phyloP scores from a whole-genome alignment of 805 yeast species.

The Candida odintsovae region DNA sequence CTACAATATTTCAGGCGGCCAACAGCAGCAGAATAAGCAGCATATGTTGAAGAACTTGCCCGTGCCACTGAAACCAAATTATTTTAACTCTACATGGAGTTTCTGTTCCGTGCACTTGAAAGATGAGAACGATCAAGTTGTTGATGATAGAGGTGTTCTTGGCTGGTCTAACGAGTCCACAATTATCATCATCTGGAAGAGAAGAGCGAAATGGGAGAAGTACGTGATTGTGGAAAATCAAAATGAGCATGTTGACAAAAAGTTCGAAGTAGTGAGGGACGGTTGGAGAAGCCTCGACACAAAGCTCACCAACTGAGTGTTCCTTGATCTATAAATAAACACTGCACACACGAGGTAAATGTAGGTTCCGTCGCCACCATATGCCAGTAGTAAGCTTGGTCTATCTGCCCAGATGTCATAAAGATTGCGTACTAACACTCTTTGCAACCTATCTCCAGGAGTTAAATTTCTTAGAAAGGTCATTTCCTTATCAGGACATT shows the following conservation, averaged over 20 bases:
- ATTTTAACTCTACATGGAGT: slow-evolving; percentile 84
- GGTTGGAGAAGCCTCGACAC: slow-evolving; percentile 56
- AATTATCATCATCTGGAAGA: slow-evolving; percentile 70
- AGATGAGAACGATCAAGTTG: slow-evolving; percentile 22
- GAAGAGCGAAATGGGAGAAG: slow-evolving; percentile 78
- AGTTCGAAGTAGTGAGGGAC: slow-evolving; percentile 57
- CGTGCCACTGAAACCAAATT: slow-evolving; percentile 58
- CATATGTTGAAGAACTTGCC: slow-evolving; percentile 55
- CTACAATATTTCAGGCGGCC: slow-evolving; percentile 46
- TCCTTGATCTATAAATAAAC: no score
- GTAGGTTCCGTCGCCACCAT: no score
- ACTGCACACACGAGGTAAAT: no score
- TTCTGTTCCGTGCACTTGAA: slow-evolving; percentile 63
- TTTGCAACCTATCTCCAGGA: no score
- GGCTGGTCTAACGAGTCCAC: slow-evolving; percentile 75
- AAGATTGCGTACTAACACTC: no score
- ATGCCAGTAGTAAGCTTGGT: no score
- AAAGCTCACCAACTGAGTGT: neutral
- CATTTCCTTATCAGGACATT: neutral
- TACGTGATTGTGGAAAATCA: slow-evolving; percentile 57
- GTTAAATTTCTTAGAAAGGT: neutral
- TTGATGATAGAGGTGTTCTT: slow-evolving; percentile 38
- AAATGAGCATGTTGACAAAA: slow-evolving; percentile 23
- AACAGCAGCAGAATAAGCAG: slow-evolving; percentile 40
- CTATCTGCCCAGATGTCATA: no score